These are phyloP conservation scores for Patellaria atrata DNA, from an alignment of 495 filamentous ascomycete genomes.

Conservation along the genomic window DNA sequence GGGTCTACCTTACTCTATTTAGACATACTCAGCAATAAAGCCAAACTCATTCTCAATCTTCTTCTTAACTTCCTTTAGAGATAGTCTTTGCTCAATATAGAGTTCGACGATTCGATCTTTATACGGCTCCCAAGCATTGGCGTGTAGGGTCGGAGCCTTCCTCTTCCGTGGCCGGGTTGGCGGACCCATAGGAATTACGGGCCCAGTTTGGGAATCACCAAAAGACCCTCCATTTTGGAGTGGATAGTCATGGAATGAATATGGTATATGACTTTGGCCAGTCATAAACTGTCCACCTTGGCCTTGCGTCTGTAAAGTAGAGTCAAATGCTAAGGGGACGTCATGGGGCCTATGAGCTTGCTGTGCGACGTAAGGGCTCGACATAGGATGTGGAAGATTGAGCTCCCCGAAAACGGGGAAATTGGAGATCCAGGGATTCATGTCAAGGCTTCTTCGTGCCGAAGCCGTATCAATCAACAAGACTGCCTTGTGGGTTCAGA, in stretches of 20 bases:
- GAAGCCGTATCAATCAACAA: background rate
- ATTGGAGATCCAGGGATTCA: background rate
- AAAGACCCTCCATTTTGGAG: slow-evolving; percentile 1
- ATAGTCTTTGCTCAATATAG: slow-evolving; percentile 10
- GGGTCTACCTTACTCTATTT: background rate
- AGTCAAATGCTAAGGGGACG: background rate
- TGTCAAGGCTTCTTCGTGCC: background rate
- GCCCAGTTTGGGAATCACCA: slow-evolving; percentile 3
- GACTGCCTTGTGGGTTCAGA: background rate
- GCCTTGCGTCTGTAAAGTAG: slow-evolving; percentile 4
- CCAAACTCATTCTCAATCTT: slow-evolving; percentile 10
- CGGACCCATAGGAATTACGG: slow-evolving; percentile 11
- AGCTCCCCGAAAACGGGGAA: background rate
- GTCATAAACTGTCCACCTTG: slow-evolving; percentile 1
- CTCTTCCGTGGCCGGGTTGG: slow-evolving; percentile 14
- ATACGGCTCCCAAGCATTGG: slow-evolving; percentile 16
- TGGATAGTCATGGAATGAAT: slow-evolving; percentile 2
- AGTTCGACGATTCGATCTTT: slow-evolving; percentile 16
- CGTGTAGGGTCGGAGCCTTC: slow-evolving; percentile 16
- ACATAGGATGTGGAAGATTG: slow-evolving; percentile 2
- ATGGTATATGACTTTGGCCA: background rate
- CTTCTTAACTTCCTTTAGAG: slow-evolving; percentile 12
- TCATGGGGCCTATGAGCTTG: background rate
- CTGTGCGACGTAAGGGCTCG: background rate
- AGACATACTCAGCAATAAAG: slow-evolving; percentile 14